These are phyloP conservation scores for Pseudocercospora pini-densiflorae DNA, from an alignment of 2,329 filamentous ascomycete species.

Conservation along the genomic window DNA sequence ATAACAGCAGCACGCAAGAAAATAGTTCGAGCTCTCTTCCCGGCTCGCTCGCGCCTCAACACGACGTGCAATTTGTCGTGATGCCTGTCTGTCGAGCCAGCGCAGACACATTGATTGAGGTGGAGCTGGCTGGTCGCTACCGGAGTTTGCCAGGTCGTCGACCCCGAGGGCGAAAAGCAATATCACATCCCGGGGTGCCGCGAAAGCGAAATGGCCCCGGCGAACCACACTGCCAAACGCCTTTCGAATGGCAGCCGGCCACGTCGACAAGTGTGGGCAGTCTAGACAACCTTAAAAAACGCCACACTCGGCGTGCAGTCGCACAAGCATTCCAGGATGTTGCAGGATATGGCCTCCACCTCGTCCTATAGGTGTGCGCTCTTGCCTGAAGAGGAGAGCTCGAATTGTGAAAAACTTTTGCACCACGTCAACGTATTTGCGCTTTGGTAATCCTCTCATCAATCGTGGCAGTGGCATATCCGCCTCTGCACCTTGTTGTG, in stretches of 20 bases:
- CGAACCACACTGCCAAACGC: slow-evolving; percentile 28
- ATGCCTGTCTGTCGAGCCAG: slow-evolving; percentile 11
- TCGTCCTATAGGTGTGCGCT: slow-evolving; percentile 25
- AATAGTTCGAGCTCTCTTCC: neutral
- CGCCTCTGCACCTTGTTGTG: slow-evolving; percentile 16
- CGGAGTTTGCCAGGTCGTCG: slow-evolving; percentile 11
- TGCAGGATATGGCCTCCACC: slow-evolving; percentile 11
- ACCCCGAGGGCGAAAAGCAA: slow-evolving; percentile 17
- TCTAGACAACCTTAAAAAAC: slow-evolving; percentile 36
- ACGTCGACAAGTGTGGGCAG: slow-evolving; percentile 35
- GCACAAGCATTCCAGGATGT: slow-evolving; percentile 25
- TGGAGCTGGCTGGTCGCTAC: slow-evolving; percentile 10
- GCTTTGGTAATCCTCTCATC: slow-evolving; percentile 5
- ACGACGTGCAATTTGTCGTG: neutral
- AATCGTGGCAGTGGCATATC: slow-evolving; percentile 10
- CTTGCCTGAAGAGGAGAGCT: slow-evolving; percentile 24
- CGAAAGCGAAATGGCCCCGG: slow-evolving; percentile 17
- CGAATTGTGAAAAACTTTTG: slow-evolving; percentile 14
- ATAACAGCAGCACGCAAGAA: slow-evolving; percentile 18
- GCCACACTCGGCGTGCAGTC: slow-evolving; percentile 21
- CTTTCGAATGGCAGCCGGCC: slow-evolving; percentile 34
- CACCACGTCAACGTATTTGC: slow-evolving; percentile 11
- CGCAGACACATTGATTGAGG: slow-evolving; percentile 8
- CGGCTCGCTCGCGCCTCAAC: slow-evolving; percentile 3
- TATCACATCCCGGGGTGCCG: slow-evolving; percentile 14